These are phyloP conservation scores for Tympanopsis confertula DNA, from an alignment of 2,329 filamentous ascomycete genomes.

Conservation along the genomic window DNA sequence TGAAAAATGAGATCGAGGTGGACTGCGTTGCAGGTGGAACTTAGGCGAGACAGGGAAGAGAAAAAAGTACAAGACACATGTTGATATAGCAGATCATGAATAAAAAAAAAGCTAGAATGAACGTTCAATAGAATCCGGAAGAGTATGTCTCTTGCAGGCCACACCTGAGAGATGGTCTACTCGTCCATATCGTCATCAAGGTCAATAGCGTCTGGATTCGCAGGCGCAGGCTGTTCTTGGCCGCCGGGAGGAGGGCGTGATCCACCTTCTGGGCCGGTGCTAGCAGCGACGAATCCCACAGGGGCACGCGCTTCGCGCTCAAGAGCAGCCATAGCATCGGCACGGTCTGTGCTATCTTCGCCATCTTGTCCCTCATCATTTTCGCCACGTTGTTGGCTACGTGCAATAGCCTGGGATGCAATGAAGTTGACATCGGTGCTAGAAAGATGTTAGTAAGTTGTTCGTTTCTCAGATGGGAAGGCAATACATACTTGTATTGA, in stretches of 20 bases:
- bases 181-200: slow-evolving; percentile 60
- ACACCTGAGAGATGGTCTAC: too few relatives aligned
- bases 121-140: too few relatives aligned
- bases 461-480: not conserved
- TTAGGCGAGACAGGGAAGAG: too few relatives aligned
- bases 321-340: slow-evolving; percentile 79
- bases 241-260: slow-evolving; percentile 21
- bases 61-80: too few relatives aligned
- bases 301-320: slow-evolving; percentile 83
- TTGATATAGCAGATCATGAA: too few relatives aligned
- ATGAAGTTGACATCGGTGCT: slow-evolving; percentile 93
- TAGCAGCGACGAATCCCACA: slow-evolving; percentile 81
- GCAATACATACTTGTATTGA: slow-evolving; percentile 66
- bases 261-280: slow-evolving; percentile 57
- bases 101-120: too few relatives aligned
- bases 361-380: slow-evolving; percentile 28
- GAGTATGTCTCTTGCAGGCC: too few relatives aligned
- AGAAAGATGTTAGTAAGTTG: slow-evolving; percentile 17
- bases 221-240: slow-evolving; percentile 29
- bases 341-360: slow-evolving; percentile 33
- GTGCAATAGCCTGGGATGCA: slow-evolving; percentile 82
- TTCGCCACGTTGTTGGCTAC: slow-evolving; percentile 49
- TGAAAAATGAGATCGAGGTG: too few relatives aligned
- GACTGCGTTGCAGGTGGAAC: too few relatives aligned
- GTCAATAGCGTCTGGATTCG: slow-evolving; percentile 78